Evolutionary conservation across 2,329 filamentous ascomycete species (phyloP).

Genomic region (Cercospora beticola): DNA sequence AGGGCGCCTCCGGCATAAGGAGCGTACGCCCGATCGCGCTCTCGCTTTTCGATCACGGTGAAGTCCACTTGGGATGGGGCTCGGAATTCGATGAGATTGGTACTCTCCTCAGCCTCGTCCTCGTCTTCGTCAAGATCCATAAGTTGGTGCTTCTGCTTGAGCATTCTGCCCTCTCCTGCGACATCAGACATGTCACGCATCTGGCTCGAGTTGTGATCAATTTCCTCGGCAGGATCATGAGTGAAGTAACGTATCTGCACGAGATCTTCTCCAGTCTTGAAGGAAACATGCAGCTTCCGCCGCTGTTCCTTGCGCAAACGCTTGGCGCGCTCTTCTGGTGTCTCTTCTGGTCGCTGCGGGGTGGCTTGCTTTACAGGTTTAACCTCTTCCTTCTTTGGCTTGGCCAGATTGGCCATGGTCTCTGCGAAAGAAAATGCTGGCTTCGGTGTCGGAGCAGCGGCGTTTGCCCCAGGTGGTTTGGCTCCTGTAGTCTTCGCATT

Average conservation of each 20-base stretch:
- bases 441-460: conserved; percentile 28
- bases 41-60: conserved; percentile 41
- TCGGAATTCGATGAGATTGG: conserved; percentile 50
- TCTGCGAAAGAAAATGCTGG: conserved; percentile 42
- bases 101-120: conserved; percentile 56
- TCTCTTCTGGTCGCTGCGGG: conserved; percentile 53
- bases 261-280: conserved; percentile 66
- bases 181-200: conserved; percentile 71
- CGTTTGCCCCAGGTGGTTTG: conserved; percentile 31
- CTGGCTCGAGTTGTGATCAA: conserved; percentile 66
- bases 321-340: conserved; percentile 64
- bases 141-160: conserved; percentile 61
- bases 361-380: conserved; percentile 51
- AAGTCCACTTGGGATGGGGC: conserved; percentile 44
- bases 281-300: conserved; percentile 67
- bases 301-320: conserved; percentile 71
- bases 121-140: conserved; percentile 63
- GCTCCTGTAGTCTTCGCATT: conserved; percentile 28
- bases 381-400: conserved; percentile 56
- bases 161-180: conserved; percentile 59
- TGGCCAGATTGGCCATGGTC: conserved; percentile 46
- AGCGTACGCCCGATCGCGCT: conserved; percentile 46
- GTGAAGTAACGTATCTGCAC: conserved; percentile 68
- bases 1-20: conserved; percentile 47
- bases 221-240: conserved; percentile 69